Percentiles rank a stretch among this genome's conserved stretches.
Evolutionary conservation across 2,329 filamentous ascomycete genomes (phyloP).

Genomic region (Macrophomina phaseolina): DNA sequence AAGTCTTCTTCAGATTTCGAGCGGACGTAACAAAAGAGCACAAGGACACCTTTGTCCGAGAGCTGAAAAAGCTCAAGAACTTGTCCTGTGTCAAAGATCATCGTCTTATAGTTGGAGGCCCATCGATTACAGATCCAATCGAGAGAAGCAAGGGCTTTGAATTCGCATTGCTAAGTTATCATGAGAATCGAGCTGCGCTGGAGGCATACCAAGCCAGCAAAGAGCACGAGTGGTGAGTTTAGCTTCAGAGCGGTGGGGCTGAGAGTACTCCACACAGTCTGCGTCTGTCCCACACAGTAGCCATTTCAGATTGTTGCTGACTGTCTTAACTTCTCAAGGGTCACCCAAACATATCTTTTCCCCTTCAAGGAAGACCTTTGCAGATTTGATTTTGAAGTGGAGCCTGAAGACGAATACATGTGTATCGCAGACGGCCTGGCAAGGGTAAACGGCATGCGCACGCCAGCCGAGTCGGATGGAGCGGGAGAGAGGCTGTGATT

Average conservation of each 20-base stretch:
- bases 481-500: too few relatives aligned
- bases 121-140: slow-evolving; percentile 59
- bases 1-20: slow-evolving; percentile 34
- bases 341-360: slow-evolving; percentile 58
- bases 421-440: background rate
- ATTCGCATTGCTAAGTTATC: slow-evolving; percentile 59
- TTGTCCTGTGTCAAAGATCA: slow-evolving; percentile 56
- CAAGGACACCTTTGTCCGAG: slow-evolving; percentile 52
- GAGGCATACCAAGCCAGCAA: slow-evolving; percentile 59
- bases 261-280: background rate
- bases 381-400: slow-evolving; percentile 62
- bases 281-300: too few relatives aligned
- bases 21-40: slow-evolving; percentile 45
- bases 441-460: too few relatives aligned
- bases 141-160: slow-evolving; percentile 61
- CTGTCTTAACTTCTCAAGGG: slow-evolving; percentile 41
- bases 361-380: slow-evolving; percentile 60
- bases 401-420: slow-evolving; percentile 43
- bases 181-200: slow-evolving; percentile 53
- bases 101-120: slow-evolving; percentile 58
- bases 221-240: slow-evolving; percentile 56
- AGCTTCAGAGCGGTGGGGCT: background rate
- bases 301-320: too few relatives aligned
- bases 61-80: slow-evolving; percentile 56
- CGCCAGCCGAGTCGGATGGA: too few relatives aligned